A percentile compares a stretch with the other conserved stretches of the same genome.
These are phyloP conservation scores for Mycena olivaceomarginata DNA, from an alignment of 768 basidiomycete species.

Conservation along the genomic window DNA sequence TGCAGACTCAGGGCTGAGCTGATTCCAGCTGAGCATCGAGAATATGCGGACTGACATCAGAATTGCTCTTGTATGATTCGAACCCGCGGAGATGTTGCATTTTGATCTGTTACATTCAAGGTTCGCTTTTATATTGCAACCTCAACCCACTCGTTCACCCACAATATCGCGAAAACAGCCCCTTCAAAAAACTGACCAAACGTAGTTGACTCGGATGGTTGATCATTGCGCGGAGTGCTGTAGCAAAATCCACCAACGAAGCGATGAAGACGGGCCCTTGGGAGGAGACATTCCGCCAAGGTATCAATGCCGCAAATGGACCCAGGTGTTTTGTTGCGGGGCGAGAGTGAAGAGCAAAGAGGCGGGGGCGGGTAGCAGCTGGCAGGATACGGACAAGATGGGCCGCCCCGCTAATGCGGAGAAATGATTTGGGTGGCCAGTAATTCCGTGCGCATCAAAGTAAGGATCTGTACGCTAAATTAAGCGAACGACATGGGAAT, in stretches of 20 bases:
- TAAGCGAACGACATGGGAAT: neutral
- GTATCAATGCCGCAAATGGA: conserved; percentile 1
- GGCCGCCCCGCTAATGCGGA: conserved; percentile 65
- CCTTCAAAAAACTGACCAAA: conserved; percentile 81
- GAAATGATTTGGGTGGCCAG: conserved; percentile 78
- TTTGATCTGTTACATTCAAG: neutral
- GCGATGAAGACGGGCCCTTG: conserved; percentile 57
- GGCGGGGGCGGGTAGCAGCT: conserved; percentile 12
- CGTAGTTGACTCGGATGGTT: conserved; percentile 74
- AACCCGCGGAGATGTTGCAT: no score
- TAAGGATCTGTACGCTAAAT: conserved; percentile 69
- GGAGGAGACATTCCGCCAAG: conserved; percentile 6
- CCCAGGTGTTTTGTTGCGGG: conserved; percentile 16
- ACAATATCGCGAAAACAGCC: conserved; percentile 79
- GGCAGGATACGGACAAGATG: conserved; percentile 50
- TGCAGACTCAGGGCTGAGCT: no score
- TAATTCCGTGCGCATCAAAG: conserved; percentile 78
- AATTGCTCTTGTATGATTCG: no score
- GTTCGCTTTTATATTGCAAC: conserved; percentile 55
- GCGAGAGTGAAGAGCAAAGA: conserved; percentile 20
- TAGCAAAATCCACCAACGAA: conserved; percentile 57
- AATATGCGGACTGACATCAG: no score
- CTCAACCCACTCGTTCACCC: conserved; percentile 79
- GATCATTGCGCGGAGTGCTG: conserved; percentile 71
- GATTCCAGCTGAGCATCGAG: no score